Conservation (phyloP, 108 stramenopile species). For the Asterionellopsis glacialis region DNA sequence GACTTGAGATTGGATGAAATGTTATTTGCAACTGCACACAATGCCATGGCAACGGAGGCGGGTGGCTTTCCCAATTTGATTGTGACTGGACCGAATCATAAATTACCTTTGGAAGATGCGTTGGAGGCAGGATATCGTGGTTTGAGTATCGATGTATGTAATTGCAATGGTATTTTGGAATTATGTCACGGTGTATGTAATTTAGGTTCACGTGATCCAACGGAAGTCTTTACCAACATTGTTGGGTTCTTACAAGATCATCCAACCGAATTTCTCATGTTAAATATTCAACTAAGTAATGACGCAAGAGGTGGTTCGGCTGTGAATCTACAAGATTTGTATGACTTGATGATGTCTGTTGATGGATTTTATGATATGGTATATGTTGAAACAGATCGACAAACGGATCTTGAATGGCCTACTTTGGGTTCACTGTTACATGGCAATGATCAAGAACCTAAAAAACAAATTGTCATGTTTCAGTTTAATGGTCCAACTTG, state of each 20-base stretch:
- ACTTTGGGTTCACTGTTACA: not conserved
- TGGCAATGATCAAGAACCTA: not conserved
- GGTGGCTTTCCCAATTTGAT: conserved; percentile 24
- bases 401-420: not conserved
- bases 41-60: conserved; percentile 49
- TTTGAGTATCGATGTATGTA: conserved; percentile 59
- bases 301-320: conserved; percentile 23
- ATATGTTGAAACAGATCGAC: conserved; percentile 3
- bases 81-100: conserved; percentile 49
- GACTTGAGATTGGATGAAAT: conserved; percentile 53
- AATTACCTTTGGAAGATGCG: conserved; percentile 46
- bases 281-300: conserved; percentile 53
- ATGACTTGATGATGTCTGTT: conserved; percentile 56
- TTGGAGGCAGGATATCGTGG: conserved; percentile 66
- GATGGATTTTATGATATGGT: conserved; percentile 26
- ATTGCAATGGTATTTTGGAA: conserved; percentile 43
- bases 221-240: conserved; percentile 40
- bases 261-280: conserved; percentile 51
- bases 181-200: conserved; percentile 58
- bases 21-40: conserved; percentile 57
- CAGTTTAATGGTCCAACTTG: conserved; percentile 58
- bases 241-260: conserved; percentile 43
- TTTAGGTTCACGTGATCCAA: conserved; percentile 44
- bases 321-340: conserved; percentile 19
- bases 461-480: conserved; percentile 56